Evolutionary conservation across 1,139 yeast genomes (phyloP), one percentile per base, ranked within the genome.

Genomic region (Kurtzmaniella quercitrusa): DNA sequence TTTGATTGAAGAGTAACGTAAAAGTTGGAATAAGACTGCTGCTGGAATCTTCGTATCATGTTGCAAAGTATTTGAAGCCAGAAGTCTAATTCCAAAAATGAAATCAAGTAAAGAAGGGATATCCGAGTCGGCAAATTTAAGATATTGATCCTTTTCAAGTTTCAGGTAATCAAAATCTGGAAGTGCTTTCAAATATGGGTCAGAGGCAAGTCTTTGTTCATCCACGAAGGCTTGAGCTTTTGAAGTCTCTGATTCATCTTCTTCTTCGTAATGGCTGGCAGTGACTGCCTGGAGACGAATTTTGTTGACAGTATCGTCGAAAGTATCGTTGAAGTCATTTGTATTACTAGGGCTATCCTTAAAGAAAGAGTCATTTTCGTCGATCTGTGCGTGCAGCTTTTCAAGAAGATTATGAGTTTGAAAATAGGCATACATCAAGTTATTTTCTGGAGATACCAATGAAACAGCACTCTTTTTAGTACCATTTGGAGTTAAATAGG

Each of bases 1-100:
- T 51, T 77, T 75, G 49, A 70, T 68, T 50, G 78, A 81, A 0
- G 90, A 77, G 55, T 81, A 85, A 51, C 93, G 66, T 11, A 83
- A 58, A 53, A 85, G 71, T 58, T 85, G 93, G 55, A 77, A 85
- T 0, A 83, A 60, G 6, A 84, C 70, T 1, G 87, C 80, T 0
- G 93, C 89, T 0, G 91, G 88, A 12, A 79, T 63, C 38, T 80
- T 77, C 0, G 89, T 73, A 44, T 77, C 73, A 53, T 81, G 86
- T 27, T 67, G 70, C 43, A 69, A 73, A 7, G 59, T 46, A 1
- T 58, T 48, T 15, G 56, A 55, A 4, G 44, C 37, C 14, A 50
- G 50, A 8, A 59, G 52, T 39, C 75, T 55, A 44, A 84, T 60
- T 3, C 62, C 57, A 46, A 81, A 78, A 15, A 83, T 67, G 47